A percentile compares a stretch with the other conserved stretches of the same genome.
Conservation (phyloP, 2,329 filamentous ascomycete species). For the Phaeosphaeria sp. region DNA sequence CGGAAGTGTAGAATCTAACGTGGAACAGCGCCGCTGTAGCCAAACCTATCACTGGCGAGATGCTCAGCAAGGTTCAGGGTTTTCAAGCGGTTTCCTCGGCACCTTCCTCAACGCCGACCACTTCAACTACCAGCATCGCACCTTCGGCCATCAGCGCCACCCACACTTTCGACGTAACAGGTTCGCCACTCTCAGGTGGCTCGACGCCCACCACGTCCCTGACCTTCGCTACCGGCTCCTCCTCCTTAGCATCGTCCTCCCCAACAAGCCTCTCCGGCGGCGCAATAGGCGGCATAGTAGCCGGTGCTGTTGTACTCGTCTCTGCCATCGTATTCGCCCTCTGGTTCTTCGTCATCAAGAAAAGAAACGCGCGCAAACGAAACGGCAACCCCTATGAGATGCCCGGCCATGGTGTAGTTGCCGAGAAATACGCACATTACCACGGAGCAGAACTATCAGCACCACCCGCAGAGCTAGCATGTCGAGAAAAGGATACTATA, state of each 20-base stretch:
- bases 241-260: not conserved
- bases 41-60: conserved; percentile 3
- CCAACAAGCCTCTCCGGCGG: conserved; percentile 10
- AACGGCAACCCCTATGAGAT: not conserved
- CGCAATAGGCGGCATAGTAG: conserved; percentile 18
- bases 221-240: not conserved
- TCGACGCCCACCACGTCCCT: not conserved
- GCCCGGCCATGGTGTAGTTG: not conserved
- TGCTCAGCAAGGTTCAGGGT: not conserved
- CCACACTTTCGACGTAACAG: not conserved
- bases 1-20: not conserved
- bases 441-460: not conserved
- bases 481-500: not conserved
- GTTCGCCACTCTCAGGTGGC: not conserved
- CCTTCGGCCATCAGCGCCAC: not conserved
- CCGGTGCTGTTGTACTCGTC: conserved; percentile 7
- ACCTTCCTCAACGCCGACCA: not conserved
- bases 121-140: not conserved
- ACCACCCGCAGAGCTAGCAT: not conserved
- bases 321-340: not conserved
- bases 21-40: not conserved
- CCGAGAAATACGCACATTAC: conserved; percentile 8
- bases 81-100: not conserved
- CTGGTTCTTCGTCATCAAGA: conserved; percentile 3
- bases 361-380: not conserved